phyloP scores from a whole-genome alignment of 345 rosid genomes.

The Eucalyptus pauciflora region DNA sequence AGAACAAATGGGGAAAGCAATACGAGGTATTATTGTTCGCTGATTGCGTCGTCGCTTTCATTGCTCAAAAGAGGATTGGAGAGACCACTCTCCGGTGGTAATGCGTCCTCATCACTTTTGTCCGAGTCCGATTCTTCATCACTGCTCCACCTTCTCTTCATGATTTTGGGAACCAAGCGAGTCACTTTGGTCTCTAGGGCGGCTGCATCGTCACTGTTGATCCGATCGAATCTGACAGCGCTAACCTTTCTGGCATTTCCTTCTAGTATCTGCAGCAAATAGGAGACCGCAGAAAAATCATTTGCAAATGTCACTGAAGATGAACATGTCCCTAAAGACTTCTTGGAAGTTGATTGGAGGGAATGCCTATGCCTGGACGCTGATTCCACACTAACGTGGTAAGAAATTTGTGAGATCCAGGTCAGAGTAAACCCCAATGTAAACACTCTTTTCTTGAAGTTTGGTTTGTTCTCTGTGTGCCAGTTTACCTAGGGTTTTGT shows the following conservation, averaged over 20 bases:
- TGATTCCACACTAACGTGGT: background rate
- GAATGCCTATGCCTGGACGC: background rate
- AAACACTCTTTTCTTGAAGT: background rate
- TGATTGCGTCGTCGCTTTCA: background rate
- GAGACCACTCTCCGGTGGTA: background rate
- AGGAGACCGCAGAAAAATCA: background rate
- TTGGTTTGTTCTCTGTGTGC: background rate
- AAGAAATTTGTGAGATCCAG: background rate
- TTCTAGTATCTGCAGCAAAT: conserved; percentile 57
- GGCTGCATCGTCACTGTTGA: conserved; percentile 35
- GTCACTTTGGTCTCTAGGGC: conserved; percentile 44
- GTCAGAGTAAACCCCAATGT: background rate
- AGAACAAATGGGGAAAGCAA: background rate
- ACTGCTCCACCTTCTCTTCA: conserved; percentile 71
- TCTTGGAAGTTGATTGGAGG: background rate
- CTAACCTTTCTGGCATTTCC: conserved; percentile 97
- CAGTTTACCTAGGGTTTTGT: background rate
- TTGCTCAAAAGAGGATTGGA: background rate
- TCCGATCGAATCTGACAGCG: conserved; percentile 76
- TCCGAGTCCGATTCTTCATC: conserved; percentile 25
- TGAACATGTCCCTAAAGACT: background rate
- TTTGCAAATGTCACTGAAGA: background rate
- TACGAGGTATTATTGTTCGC: background rate
- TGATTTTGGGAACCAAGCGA: conserved; percentile 59
- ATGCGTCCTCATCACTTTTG: background rate